Conservation (phyloP, 1,139 yeast species). For the Lipomyces yarrowii region DNA sequence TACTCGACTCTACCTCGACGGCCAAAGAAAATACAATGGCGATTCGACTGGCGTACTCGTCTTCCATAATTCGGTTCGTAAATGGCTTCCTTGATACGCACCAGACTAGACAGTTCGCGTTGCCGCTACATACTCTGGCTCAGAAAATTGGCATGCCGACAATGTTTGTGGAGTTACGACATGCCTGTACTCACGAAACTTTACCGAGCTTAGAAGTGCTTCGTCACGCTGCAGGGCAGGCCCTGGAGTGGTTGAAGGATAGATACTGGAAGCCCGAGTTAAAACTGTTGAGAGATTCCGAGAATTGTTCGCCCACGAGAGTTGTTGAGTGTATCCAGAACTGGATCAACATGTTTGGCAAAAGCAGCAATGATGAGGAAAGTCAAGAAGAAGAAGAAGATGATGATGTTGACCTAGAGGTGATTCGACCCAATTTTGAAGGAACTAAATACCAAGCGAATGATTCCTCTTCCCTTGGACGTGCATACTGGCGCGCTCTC, state of each 20-base stretch:
- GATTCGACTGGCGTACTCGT: conserved; percentile 60
- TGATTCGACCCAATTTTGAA: conserved; percentile 13
- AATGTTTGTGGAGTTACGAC: conserved; percentile 86
- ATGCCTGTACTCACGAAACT: conserved; percentile 87
- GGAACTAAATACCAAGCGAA: background rate
- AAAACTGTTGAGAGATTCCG: conserved; percentile 3
- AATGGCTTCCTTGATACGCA: conserved; percentile 88
- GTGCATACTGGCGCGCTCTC: conserved; percentile 6
- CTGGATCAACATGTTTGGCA: conserved; percentile 32
- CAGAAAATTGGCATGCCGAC: conserved; percentile 69
- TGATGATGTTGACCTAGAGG: conserved; percentile 39
- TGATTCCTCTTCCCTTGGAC: background rate
- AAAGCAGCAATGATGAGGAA: conserved; percentile 19
- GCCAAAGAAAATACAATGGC: conserved; percentile 36
- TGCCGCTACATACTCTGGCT: conserved; percentile 79
- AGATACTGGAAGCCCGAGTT: conserved; percentile 63
- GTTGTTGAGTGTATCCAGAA: conserved; percentile 39
- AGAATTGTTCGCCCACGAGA: conserved; percentile 12
- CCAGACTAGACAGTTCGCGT: conserved; percentile 77
- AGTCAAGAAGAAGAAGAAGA: conserved; percentile 45
- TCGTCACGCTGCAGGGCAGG: conserved; percentile 58
- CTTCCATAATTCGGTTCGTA: conserved; percentile 83
- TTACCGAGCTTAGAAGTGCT: conserved; percentile 73
- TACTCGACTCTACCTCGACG: conserved; percentile 49
- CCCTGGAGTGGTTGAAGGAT: conserved; percentile 72